These are phyloP conservation scores for Samsoniella hepiali DNA, from an alignment of 2,329 filamentous ascomycete genomes.

Conservation along the genomic window DNA sequence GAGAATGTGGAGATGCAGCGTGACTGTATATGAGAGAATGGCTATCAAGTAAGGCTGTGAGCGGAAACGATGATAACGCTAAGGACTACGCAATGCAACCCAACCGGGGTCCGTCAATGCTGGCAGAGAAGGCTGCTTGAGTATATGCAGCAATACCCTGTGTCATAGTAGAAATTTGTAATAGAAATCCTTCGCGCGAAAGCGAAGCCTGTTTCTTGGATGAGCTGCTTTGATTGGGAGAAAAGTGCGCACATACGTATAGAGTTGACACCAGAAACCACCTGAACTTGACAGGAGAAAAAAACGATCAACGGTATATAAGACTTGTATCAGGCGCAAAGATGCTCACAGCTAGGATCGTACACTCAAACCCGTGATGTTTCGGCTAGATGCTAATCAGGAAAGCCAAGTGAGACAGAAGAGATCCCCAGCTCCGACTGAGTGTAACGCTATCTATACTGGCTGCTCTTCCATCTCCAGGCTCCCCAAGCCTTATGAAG, in stretches of 20 bases:
- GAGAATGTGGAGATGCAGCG: neutral
- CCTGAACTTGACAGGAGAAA: too few species aligned
- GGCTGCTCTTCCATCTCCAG: too few species aligned
- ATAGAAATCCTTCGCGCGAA: neutral
- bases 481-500: neutral
- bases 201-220: neutral
- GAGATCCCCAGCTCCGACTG: neutral
- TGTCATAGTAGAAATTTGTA: neutral
- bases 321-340: too few species aligned
- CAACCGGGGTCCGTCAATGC: neutral
- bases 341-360: too few species aligned
- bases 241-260: too few species aligned
- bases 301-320: too few species aligned
- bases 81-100: neutral
- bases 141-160: neutral
- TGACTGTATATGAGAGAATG: neutral
- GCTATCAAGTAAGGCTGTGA: conserved; percentile 1
- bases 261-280: too few species aligned
- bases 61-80: neutral
- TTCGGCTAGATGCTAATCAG: neutral
- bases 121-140: neutral
- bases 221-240: neutral
- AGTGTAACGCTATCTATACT: too few species aligned
- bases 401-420: neutral
- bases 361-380: neutral